Evolutionary conservation across 1,284 basidiomycete species (phyloP).

Genomic region (Ceratobasidium sp.): DNA sequence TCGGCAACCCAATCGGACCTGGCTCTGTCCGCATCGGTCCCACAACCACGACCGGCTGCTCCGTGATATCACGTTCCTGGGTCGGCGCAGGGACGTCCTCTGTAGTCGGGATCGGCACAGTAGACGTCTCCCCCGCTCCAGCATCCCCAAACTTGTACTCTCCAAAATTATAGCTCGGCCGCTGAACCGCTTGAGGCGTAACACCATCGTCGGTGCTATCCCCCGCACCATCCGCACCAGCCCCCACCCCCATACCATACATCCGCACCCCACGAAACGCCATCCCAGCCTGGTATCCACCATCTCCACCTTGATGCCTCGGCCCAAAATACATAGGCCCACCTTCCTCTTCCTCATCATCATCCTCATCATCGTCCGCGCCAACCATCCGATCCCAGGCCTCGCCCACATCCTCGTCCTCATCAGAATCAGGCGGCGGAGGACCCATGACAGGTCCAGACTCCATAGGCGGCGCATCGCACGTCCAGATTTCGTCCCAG

Average conservation of each 20-base stretch:
- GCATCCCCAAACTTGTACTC: conserved; percentile 34
- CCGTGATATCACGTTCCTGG: neutral
- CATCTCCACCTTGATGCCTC: neutral
- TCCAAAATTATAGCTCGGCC: conserved; percentile 14
- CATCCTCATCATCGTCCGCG: conserved; percentile 44
- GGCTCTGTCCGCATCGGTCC: neutral
- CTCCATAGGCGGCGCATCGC: conserved; percentile 68
- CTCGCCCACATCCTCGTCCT: conserved; percentile 44
- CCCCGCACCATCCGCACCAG: neutral
- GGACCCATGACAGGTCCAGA: conserved; percentile 43
- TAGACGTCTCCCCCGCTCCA: conserved; percentile 10
- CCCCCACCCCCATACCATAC: conserved; percentile 15
- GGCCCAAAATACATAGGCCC: conserved; percentile 4
- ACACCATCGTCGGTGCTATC: neutral
- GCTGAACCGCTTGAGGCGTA: conserved; percentile 4
- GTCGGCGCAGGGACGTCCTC: neutral
- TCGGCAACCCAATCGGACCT: neutral
- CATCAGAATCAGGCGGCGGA: conserved; percentile 30
- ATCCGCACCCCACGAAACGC: neutral
- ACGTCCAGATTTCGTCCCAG: conserved; percentile 84
- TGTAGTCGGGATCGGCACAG: conserved; percentile 26
- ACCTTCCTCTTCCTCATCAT: conserved; percentile 12
- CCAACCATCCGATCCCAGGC: conserved; percentile 47
- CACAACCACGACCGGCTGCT: neutral
- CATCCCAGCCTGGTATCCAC: conserved; percentile 11